Percentiles rank a stretch among this genome's conserved stretches.
Conservation (phyloP, 176 grass and related monocot genomes). For the Chrysopogon serrulatus region DNA sequence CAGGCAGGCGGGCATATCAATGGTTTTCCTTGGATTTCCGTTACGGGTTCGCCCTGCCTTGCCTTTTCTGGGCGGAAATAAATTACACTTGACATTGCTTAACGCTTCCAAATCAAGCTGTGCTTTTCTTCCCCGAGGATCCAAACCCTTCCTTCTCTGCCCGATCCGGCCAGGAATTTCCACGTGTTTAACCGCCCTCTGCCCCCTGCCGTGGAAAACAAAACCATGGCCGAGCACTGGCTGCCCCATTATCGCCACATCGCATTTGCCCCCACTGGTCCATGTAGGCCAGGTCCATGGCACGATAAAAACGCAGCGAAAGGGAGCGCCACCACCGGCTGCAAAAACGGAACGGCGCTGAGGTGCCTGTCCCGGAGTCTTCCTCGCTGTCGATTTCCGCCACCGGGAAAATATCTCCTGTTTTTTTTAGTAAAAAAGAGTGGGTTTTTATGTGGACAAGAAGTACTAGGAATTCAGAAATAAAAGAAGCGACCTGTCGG, state of each 20-base stretch:
- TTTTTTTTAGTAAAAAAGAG: background rate
- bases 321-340: background rate
- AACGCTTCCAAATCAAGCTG: background rate
- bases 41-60: background rate
- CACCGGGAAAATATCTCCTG: background rate
- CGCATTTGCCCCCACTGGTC: background rate
- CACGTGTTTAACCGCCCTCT: background rate
- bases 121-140: constrained; percentile 15
- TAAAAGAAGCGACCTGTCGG: background rate
- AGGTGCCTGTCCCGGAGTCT: background rate
- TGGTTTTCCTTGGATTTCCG: background rate
- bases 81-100: background rate
- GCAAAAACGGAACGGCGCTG: background rate
- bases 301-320: background rate
- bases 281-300: background rate
- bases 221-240: background rate
- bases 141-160: background rate
- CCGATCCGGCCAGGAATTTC: background rate
- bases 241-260: no score
- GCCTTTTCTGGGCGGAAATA: background rate
- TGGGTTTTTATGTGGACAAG: no score
- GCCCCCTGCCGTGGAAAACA: background rate
- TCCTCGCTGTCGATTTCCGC: background rate
- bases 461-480: background rate
- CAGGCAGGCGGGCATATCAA: background rate